Evolutionary conservation across 352 stramenopile genomes (phyloP).

Genomic region (Blastocystis sp.): DNA sequence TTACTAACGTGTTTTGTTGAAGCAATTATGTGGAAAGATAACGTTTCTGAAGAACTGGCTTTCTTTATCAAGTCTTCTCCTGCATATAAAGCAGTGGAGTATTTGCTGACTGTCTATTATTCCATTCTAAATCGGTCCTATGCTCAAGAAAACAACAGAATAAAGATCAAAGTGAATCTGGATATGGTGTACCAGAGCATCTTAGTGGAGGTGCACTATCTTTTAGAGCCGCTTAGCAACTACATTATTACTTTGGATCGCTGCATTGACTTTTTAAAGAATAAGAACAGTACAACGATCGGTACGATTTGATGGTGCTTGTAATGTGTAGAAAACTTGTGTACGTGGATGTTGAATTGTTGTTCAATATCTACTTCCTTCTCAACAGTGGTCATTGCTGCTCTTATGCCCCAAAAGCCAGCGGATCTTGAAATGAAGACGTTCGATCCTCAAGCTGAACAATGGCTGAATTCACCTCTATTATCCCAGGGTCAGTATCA

Average conservation of each 20-base stretch:
- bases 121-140: not conserved
- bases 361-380: not conserved
- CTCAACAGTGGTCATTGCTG: not conserved
- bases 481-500: not conserved
- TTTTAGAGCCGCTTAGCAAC: not conserved
- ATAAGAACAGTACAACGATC: not conserved
- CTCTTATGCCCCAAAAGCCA: conserved; percentile 17
- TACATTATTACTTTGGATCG: conserved; percentile 2
- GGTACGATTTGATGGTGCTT: not conserved
- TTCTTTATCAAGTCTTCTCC: not conserved
- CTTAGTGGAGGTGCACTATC: not conserved
- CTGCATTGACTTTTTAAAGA: not conserved
- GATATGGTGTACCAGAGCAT: not conserved
- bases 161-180: not conserved
- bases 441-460: not conserved
- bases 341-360: not conserved
- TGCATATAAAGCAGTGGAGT: not conserved
- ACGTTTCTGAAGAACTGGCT: not conserved
- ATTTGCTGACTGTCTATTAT: not conserved
- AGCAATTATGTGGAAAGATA: not conserved
- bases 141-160: not conserved
- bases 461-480: not conserved
- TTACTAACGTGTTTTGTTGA: not conserved
- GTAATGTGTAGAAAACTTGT: not conserved
- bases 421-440: not conserved